Conservation (phyloP, 2,329 filamentous ascomycete genomes). For the Paraphaeosphaeria sporulosa region DNA sequence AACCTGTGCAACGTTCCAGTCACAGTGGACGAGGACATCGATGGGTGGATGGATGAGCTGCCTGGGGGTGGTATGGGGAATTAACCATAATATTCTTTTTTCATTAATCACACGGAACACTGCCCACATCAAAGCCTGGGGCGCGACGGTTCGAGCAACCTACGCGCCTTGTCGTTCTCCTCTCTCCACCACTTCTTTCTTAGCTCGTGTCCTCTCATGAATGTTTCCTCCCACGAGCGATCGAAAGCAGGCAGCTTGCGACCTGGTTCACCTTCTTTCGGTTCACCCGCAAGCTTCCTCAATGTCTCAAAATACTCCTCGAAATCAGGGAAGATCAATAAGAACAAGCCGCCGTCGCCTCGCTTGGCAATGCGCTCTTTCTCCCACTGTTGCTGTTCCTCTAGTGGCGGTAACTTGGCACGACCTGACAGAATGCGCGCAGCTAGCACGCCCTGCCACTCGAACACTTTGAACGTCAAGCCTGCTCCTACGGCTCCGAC, state of each 20-base stretch:
- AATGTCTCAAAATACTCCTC: constrained; percentile 70
- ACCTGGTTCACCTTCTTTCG: constrained; percentile 51
- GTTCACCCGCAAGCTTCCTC: constrained; percentile 59
- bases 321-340: constrained; percentile 67
- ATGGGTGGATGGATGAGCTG: constrained; percentile 29
- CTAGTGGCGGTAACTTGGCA: constrained; percentile 57
- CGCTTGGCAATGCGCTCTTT: constrained; percentile 59
- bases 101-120: too few species aligned
- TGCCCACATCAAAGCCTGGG: constrained; percentile 7
- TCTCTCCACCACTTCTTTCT: constrained; percentile 67
- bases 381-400: constrained; percentile 66
- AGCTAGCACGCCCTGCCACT: constrained; percentile 71
- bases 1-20: constrained; percentile 32
- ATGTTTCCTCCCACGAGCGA: constrained; percentile 58
- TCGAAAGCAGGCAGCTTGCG: constrained; percentile 55
- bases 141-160: background rate
- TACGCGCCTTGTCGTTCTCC: constrained; percentile 54
- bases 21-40: constrained; percentile 31
- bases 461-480: constrained; percentile 73
- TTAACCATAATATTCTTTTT: background rate
- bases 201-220: constrained; percentile 63
- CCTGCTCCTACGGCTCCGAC: constrained; percentile 61
- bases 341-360: constrained; percentile 66
- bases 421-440: constrained; percentile 66
- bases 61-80: constrained; percentile 15